Conservation (phyloP, 768 basidiomycete species). For the Phallus indusiatus region DNA sequence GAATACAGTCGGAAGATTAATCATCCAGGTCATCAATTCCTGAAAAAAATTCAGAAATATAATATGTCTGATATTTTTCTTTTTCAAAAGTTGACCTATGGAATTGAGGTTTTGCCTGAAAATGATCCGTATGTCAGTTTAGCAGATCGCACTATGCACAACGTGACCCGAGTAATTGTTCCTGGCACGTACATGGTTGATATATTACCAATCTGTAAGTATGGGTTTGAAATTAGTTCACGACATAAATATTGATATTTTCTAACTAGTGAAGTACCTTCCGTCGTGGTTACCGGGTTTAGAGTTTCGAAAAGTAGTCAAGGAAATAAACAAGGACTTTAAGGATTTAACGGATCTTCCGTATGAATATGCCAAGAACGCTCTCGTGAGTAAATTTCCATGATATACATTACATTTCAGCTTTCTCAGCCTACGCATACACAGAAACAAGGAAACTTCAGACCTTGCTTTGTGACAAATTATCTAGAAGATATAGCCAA, state of each 20-base stretch:
- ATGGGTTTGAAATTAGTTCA: background rate
- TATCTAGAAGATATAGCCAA: background rate
- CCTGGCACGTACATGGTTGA: conserved; percentile 8
- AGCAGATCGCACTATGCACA: background rate
- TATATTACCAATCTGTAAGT: background rate
- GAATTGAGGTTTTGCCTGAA: conserved; percentile 6
- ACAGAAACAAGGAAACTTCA: background rate
- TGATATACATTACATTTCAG: no score
- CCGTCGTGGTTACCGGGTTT: conserved; percentile 11
- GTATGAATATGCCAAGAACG: background rate
- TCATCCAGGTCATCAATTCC: no score
- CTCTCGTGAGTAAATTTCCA: background rate
- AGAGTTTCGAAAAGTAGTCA: background rate
- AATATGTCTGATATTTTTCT: background rate
- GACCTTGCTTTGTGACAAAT: background rate
- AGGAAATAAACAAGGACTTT: no score
- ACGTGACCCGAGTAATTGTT: background rate
- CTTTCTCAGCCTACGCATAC: no score
- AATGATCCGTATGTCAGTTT: conserved; percentile 4
- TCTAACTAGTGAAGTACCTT: conserved; percentile 8
- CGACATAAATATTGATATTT: background rate
- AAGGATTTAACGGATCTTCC: background rate
- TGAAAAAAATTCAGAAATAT: no score
- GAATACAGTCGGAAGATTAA: no score
- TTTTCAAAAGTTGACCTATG: conserved; percentile 6